Evolutionary conservation across 768 basidiomycete species (phyloP), one percentile per base, ranked within the genome.

Genomic region (Boletus patriciae): DNA sequence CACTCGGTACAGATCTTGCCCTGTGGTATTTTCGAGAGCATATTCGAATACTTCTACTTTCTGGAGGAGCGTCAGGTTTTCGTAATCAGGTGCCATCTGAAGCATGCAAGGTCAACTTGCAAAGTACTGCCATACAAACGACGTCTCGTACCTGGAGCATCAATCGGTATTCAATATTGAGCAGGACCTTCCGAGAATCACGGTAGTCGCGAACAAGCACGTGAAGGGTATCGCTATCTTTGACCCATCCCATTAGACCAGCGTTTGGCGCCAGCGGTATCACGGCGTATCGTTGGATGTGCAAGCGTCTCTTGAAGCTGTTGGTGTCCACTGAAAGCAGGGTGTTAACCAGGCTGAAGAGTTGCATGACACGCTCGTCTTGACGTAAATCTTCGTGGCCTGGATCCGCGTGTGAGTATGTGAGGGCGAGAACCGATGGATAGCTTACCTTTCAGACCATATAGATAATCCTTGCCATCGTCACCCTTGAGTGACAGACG

Each of bases 31-130:
- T 73, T 98, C 95, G 43, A 98, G 79, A 7, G 97, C 95, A 64
- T 98, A 98, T 72, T 98, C 94, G 74, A 99, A 99, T 4, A 99
- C 97, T 70, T 99, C 97, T 40, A 99, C 92, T 77, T 99, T 99
- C 71, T 99, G 96, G 48, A 99, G 81, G 6, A 98, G 78, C 31
- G 89, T 93, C 31, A 98, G 77, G 65, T 88, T 92, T 72, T 98
- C 96, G 72, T 98, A 99, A 68, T 98, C 96, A 11, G 97, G 96
- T 10, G 97, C 97, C 96, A 98, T 98, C 94, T 98, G 62, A 38
- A 52, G 34, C 43, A 40, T 41, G 13, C 38, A 13, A 38, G 21
- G 52, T 62, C 21, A 62, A 48, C 19, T 44, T 34, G 21, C 29
- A 37, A 42, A 21, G 12, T 34, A n/a, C 47, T 44, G 27, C 11